These are phyloP conservation scores for Cryptosporidium viatorum DNA, from an alignment of 169 alveolate genomes.

Conservation along the genomic window DNA sequence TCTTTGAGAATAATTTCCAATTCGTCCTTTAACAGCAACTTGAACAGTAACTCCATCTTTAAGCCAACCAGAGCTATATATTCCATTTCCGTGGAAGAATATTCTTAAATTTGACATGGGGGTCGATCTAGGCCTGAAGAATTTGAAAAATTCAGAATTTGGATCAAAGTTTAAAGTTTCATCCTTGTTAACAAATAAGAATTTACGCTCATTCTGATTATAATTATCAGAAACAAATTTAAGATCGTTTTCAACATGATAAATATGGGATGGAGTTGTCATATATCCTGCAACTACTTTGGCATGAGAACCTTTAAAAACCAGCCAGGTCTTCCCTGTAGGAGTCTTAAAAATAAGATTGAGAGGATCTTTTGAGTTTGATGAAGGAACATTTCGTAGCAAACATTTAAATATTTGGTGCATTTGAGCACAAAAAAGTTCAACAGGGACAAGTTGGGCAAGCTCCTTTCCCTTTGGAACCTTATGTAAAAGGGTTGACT, in stretches of 20 bases:
- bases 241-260: background rate
- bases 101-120: conserved; percentile 18
- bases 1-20: background rate
- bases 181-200: conserved; percentile 1
- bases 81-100: conserved; percentile 48
- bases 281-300: conserved; percentile 64
- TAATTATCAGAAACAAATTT: background rate
- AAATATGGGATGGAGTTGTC: conserved; percentile 45
- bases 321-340: conserved; percentile 16
- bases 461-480: conserved; percentile 8
- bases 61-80: conserved; percentile 54
- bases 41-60: conserved; percentile 35
- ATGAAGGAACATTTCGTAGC: background rate
- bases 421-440: conserved; percentile 57
- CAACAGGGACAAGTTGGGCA: conserved; percentile 27
- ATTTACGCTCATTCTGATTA: background rate
- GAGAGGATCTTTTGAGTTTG: background rate
- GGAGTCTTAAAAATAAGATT: background rate
- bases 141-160: conserved; percentile 39
- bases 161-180: background rate
- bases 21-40: conserved; percentile 38
- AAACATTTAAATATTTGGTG: conserved; percentile 41
- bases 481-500: background rate
- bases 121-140: conserved; percentile 30
- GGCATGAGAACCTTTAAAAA: conserved; percentile 65